Evolutionary conservation across 148 eudicot species (phyloP), one percentile per base, ranked within the genome.

Genomic region (Hydrangea macrophylla): DNA sequence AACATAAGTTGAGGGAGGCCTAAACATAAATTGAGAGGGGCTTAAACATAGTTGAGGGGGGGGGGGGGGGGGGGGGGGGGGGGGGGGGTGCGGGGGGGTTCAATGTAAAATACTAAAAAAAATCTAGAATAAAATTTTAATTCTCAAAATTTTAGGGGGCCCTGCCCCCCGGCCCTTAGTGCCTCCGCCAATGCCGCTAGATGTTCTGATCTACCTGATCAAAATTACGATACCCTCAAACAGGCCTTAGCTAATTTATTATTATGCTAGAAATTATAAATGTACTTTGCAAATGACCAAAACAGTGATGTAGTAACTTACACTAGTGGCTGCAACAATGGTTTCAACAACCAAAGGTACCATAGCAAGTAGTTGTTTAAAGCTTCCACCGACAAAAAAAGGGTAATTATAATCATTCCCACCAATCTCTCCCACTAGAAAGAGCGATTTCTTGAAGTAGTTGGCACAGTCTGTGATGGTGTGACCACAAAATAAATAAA

Each of bases 331-430:
- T 17, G 57, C 68, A 40, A 75, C 68, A 64, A 84, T 86, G 31
- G 74, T 65, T 73, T 70, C 79, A 61, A 84, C 79, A 51, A 88
- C 88, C 8, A 64, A 31, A 8, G 95, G 87, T 7, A 84, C 88
- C 24, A 75, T 11, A 0, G 79, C 78, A 68, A 62, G 68, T 26
- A 88, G 72, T 45, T 78, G 58, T 33, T 55, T 56, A 30, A 79
- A 76, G 73, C 74, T 79, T 58, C 71, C 82, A 50, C 84, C 85
- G 26, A 63, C 26, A 35, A 86, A 80, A 42, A 79, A 82, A 0
- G 74, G 75, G 63, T 85, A 88, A 57, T 88, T 88, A 75, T 84
- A 86, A 72, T 88, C 95, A 69, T 88, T 88, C 55, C 95, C 95
- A 27, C 95, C 95, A 17, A 88, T 86, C 75, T 88, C 95, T 36